These are phyloP conservation scores for Morella rubra DNA, from an alignment of 306 rosid genomes.

Conservation along the genomic window DNA sequence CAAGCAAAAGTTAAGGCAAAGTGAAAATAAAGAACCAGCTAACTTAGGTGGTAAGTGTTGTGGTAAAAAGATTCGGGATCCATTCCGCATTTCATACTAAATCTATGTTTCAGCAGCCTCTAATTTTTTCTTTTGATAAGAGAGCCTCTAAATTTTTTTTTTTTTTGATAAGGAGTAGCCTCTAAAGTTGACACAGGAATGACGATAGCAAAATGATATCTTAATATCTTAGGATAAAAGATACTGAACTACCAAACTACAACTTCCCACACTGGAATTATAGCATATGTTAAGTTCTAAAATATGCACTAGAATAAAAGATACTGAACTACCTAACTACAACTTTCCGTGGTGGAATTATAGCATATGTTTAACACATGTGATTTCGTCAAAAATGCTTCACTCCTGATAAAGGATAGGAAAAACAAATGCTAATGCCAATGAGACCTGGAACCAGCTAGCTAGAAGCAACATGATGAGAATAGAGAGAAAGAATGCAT, in stretches of 20 bases:
- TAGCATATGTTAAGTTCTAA: background rate
- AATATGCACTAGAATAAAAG: background rate
- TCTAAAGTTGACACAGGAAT: background rate
- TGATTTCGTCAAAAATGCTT: background rate
- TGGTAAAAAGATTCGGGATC: background rate
- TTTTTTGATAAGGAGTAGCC: too few species aligned
- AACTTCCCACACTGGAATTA: background rate
- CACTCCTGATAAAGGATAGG: background rate
- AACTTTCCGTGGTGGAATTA: background rate
- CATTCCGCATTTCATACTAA: background rate
- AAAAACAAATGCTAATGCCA: background rate
- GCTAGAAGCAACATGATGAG: background rate
- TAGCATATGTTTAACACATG: background rate
- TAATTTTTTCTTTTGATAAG: too few species aligned
- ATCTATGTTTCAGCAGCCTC: background rate
- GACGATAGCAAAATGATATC: too few species aligned
- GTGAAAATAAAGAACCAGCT: background rate
- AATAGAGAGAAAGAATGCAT: conserved; percentile 5
- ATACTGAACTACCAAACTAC: background rate
- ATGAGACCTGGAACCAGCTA: background rate
- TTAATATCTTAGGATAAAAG: background rate
- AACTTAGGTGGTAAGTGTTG: background rate
- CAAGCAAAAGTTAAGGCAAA: background rate
- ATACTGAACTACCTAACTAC: background rate
- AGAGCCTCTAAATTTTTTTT: too few species aligned